A percentile compares a stretch with the other conserved stretches of the same genome.
Conservation (phyloP, 805 yeast species). For the Yamadazyma kitorensis region DNA sequence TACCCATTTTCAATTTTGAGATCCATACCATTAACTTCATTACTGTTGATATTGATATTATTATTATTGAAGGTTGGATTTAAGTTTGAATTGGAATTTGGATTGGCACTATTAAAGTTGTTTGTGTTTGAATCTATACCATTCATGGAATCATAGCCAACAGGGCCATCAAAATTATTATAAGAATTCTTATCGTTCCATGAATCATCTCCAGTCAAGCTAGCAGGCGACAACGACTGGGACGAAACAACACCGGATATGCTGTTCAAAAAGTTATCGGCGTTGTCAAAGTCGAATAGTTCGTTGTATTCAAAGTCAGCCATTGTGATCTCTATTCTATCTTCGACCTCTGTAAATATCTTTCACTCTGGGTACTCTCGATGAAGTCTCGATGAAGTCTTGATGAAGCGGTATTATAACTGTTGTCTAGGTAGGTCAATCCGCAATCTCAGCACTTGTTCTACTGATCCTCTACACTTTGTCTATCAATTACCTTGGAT, state of each 20-base stretch:
- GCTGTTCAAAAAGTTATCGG: constrained; percentile 28
- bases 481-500: too few relatives aligned
- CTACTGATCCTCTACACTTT: too few relatives aligned
- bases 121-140: too few relatives aligned
- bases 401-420: too few relatives aligned
- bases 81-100: background rate
- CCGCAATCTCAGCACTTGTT: too few relatives aligned
- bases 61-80: constrained; percentile 5
- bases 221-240: constrained; percentile 18
- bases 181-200: constrained; percentile 3
- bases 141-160: too few relatives aligned
- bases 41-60: constrained; percentile 7
- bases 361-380: too few relatives aligned
- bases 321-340: too few relatives aligned
- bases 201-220: constrained; percentile 6
- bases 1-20: background rate
- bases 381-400: too few relatives aligned
- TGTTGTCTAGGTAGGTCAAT: too few relatives aligned
- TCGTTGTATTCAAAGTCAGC: too few relatives aligned
- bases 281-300: constrained; percentile 24
- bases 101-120: background rate
- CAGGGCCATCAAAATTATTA: background rate
- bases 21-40: background rate
- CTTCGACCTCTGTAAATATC: too few relatives aligned
- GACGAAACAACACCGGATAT: constrained; percentile 21